Percentiles rank a stretch among this genome's conserved stretches.
Evolutionary conservation across 2,329 filamentous ascomycete genomes (phyloP).

Genomic region (Claviceps citrina): DNA sequence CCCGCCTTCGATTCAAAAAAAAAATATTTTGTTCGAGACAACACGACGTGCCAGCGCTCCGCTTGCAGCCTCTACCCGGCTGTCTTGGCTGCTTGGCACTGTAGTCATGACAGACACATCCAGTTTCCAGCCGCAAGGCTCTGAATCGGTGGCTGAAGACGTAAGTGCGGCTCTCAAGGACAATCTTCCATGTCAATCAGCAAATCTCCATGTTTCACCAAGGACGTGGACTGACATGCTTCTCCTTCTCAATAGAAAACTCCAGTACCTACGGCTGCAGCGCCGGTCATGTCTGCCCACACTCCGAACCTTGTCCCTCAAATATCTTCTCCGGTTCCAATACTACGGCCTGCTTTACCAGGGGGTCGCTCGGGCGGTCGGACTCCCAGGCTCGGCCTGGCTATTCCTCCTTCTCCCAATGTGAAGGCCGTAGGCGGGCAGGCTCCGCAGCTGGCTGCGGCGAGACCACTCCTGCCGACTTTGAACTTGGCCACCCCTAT

Average conservation of each 20-base stretch:
- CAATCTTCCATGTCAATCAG: neutral
- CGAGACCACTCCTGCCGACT: conserved; percentile 50
- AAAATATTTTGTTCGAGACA: neutral
- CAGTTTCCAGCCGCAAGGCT: conserved; percentile 10
- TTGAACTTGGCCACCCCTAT: conserved; percentile 78
- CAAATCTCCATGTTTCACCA: neutral
- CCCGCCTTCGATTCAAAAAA: too few relatives aligned
- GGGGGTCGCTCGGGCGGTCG: conserved; percentile 50
- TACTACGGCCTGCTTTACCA: conserved; percentile 70
- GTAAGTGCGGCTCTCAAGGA: conserved; percentile 7
- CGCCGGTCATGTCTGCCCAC: conserved; percentile 16
- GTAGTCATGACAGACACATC: conserved; percentile 14
- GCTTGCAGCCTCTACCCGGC: conserved; percentile 3
- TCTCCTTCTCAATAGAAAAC: conserved; percentile 7
- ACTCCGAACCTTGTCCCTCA: conserved; percentile 29
- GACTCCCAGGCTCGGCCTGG: conserved; percentile 67
- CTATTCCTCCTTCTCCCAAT: conserved; percentile 78
- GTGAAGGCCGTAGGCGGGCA: conserved; percentile 55
- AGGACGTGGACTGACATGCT: conserved; percentile 1
- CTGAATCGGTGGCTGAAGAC: conserved; percentile 8
- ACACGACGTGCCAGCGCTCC: conserved; percentile 3
- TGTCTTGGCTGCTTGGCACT: conserved; percentile 8
- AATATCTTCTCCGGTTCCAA: conserved; percentile 64
- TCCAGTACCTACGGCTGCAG: conserved; percentile 10
- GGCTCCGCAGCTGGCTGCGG: conserved; percentile 18